These are phyloP conservation scores for Suhomyces kunorum DNA, from an alignment of 1,139 yeast genomes.

Conservation along the genomic window DNA sequence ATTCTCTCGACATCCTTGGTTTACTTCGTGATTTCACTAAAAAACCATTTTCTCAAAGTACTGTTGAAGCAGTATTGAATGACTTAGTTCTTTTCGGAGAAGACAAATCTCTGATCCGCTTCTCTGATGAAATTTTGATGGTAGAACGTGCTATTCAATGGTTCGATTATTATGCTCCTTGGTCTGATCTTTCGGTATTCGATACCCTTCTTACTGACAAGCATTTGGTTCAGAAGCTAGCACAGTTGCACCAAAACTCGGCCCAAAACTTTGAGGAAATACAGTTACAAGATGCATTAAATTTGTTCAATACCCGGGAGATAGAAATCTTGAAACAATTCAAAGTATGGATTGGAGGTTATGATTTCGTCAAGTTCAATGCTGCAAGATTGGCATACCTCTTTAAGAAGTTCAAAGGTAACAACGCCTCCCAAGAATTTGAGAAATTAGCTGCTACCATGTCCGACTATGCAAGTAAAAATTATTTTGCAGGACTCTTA, in stretches of 20 bases:
- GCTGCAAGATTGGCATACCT: slow-evolving; percentile 5
- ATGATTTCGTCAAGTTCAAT: slow-evolving; percentile 5
- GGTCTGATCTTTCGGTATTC: slow-evolving; percentile 11
- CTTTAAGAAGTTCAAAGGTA: slow-evolving; percentile 6
- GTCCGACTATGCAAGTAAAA: slow-evolving; percentile 3
- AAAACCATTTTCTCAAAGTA: slow-evolving; percentile 5
- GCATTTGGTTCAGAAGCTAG: slow-evolving; percentile 7
- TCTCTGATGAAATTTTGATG: slow-evolving; percentile 6
- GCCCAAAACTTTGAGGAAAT: neutral
- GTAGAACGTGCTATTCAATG: slow-evolving; percentile 9
- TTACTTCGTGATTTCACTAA: slow-evolving; percentile 4
- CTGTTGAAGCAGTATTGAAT: slow-evolving; percentile 2
- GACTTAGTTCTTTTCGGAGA: slow-evolving; percentile 8
- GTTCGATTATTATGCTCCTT: slow-evolving; percentile 11
- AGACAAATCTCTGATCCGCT: slow-evolving; percentile 5
- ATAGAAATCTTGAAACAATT: slow-evolving; percentile 6
- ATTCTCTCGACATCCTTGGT: slow-evolving; percentile 8
- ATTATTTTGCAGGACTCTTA: slow-evolving; percentile 5
- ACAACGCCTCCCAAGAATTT: slow-evolving; percentile 1
- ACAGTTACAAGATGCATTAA: neutral
- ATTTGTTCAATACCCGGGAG: slow-evolving; percentile 3
- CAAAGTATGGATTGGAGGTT: slow-evolving; percentile 10
- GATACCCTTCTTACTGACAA: slow-evolving; percentile 11
- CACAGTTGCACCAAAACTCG: slow-evolving; percentile 1
- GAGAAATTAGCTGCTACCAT: slow-evolving; percentile 3